These are phyloP conservation scores for Odontarrhena argentea DNA, from an alignment of 345 rosid species.

Conservation along the genomic window DNA sequence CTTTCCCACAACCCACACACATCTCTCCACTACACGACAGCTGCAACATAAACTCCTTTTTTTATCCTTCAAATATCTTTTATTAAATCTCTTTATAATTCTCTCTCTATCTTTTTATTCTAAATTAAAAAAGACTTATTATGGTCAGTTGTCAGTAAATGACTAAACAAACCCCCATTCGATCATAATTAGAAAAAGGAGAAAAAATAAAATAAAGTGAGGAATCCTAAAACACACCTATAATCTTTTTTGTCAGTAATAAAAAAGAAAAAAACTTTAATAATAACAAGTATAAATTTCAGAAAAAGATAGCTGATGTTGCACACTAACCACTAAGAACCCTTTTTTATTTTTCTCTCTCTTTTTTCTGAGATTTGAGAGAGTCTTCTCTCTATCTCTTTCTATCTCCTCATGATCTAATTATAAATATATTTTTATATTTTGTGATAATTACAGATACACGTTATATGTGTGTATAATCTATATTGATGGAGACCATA, in stretches of 20 bases:
- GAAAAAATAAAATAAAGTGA: conserved; percentile 9
- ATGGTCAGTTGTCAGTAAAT: conserved; percentile 33
- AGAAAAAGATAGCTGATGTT: conserved; percentile 39
- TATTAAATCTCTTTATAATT: not conserved
- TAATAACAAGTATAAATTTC: conserved; percentile 24
- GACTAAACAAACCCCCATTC: conserved; percentile 31
- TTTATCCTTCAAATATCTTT: not conserved
- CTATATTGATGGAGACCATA: conserved; percentile 35
- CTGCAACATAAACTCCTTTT: conserved; percentile 2
- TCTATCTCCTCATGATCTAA: conserved; percentile 37
- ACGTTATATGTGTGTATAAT: conserved; percentile 36
- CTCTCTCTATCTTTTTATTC: not conserved
- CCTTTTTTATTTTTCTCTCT: conserved; percentile 5
- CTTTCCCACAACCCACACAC: conserved; percentile 24
- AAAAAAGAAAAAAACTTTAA: not conserved
- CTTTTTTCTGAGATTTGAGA: conserved; percentile 33
- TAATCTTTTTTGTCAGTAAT: conserved; percentile 25
- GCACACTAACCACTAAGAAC: conserved; percentile 36
- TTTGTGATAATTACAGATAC: conserved; percentile 38
- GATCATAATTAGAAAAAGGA: conserved; percentile 27
- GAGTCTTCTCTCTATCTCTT: conserved; percentile 23
- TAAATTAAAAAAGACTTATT: not conserved
- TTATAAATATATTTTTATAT: not conserved
- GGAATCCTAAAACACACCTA: conserved; percentile 39
- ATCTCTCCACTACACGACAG: conserved; percentile 40